Conservation (phyloP, 2,329 filamentous ascomycete genomes). For the Leptographium flavum region DNA sequence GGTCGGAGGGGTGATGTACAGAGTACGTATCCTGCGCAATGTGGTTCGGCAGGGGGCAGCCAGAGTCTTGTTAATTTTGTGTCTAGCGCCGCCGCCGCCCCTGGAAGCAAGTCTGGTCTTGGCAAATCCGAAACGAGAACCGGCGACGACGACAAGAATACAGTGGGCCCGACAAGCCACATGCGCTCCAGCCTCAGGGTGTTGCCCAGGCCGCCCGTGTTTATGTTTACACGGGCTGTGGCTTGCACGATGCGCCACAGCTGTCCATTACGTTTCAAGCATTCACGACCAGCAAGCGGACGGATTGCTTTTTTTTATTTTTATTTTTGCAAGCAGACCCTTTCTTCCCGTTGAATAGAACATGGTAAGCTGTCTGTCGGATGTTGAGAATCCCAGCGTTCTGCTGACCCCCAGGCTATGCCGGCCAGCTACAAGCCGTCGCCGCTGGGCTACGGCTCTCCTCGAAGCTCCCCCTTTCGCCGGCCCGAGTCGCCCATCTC, state of each 20-base stretch:
- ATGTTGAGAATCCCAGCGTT: too few relatives aligned
- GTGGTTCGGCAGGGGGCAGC: too few relatives aligned
- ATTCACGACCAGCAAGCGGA: too few relatives aligned
- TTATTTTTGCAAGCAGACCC: too few relatives aligned
- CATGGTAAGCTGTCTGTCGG: too few relatives aligned
- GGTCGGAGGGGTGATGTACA: background rate
- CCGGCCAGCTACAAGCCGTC: constrained; percentile 53
- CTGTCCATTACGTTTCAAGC: background rate
- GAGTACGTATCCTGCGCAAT: background rate
- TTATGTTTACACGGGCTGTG: background rate
- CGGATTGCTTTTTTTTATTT: too few relatives aligned
- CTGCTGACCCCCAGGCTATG: too few relatives aligned
- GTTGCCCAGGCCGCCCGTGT: background rate
- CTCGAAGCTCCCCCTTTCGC: constrained; percentile 51
- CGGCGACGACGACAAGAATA: background rate
- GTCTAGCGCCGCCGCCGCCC: background rate
- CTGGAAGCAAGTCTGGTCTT: constrained; percentile 1
- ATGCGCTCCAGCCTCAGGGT: background rate
- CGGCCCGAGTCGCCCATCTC: constrained; percentile 49
- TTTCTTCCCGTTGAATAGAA: too few relatives aligned
- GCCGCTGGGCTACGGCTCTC: constrained; percentile 55
- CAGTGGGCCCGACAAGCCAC: background rate
- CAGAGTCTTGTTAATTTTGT: background rate
- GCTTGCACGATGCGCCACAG: background rate
- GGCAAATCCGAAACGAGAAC: constrained; percentile 7